Conservation (phyloP, 2,329 filamentous ascomycete genomes). For the Plenodomus biglobosus region DNA sequence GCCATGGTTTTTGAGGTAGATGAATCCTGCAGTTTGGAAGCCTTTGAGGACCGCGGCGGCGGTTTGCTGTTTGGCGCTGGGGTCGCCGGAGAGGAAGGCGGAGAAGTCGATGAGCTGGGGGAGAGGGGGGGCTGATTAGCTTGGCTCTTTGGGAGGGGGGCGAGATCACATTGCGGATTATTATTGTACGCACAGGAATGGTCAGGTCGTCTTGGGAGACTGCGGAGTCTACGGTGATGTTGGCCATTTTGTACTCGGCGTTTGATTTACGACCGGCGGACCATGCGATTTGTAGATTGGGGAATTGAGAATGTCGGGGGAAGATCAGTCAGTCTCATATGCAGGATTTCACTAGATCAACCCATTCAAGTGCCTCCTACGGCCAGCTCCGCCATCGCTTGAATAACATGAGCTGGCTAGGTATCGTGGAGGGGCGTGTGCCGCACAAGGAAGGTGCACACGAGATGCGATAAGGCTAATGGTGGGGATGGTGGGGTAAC, state of each 20-base stretch:
- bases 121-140: neutral
- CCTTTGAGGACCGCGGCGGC: constrained; percentile 74
- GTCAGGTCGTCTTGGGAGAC: constrained; percentile 45
- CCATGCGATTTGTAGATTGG: too few species aligned
- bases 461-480: constrained; percentile 27
- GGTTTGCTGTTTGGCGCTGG: constrained; percentile 62
- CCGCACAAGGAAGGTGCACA: constrained; percentile 32
- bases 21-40: constrained; percentile 84
- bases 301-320: neutral
- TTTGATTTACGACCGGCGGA: neutral
- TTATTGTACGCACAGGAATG: constrained; percentile 35
- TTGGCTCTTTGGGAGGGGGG: too few species aligned
- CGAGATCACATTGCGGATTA: too few species aligned
- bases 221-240: constrained; percentile 35
- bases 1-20: constrained; percentile 81
- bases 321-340: neutral
- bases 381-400: constrained; percentile 23
- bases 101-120: constrained; percentile 75
- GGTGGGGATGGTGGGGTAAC: constrained; percentile 15
- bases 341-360: neutral
- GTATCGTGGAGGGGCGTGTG: constrained; percentile 16
- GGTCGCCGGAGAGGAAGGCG: constrained; percentile 66
- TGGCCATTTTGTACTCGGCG: constrained; percentile 14
- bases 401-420: constrained; percentile 12
- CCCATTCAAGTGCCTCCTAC: constrained; percentile 4